Conservation (phyloP, 208 protist species). For the Acanthamoeba divionensis region DNA sequence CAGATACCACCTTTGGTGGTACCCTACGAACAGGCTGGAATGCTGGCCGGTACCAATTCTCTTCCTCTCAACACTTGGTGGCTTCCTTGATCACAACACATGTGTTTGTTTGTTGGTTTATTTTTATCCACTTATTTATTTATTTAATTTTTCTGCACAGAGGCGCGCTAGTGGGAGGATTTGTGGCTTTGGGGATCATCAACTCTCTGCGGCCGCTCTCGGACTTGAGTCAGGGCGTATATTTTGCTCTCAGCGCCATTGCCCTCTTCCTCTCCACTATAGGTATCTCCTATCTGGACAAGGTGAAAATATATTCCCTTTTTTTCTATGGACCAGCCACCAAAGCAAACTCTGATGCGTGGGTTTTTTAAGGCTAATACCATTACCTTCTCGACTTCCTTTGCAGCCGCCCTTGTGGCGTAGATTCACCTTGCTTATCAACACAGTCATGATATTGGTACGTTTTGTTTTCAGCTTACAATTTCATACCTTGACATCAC, state of each 20-base stretch:
- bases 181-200: background rate
- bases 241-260: background rate
- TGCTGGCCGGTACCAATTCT: background rate
- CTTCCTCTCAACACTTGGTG: background rate
- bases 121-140: background rate
- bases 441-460: conserved; percentile 34
- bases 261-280: background rate
- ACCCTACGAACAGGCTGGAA: background rate
- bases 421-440: background rate
- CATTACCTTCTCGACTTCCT: background rate
- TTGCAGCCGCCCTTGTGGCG: background rate
- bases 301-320: background rate
- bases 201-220: background rate
- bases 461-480: background rate
- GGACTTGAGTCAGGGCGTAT: background rate
- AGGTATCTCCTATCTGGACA: background rate
- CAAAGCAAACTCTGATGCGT: background rate
- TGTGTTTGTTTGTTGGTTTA: background rate
- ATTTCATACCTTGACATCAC: too few species aligned
- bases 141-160: background rate
- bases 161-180: background rate
- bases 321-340: background rate
- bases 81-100: background rate
- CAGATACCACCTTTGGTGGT: background rate
- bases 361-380: background rate